Percentiles rank a stretch among this genome's conserved stretches.
Conservation (phyloP, 345 rosid genomes). For the Heritiera littoralis region DNA sequence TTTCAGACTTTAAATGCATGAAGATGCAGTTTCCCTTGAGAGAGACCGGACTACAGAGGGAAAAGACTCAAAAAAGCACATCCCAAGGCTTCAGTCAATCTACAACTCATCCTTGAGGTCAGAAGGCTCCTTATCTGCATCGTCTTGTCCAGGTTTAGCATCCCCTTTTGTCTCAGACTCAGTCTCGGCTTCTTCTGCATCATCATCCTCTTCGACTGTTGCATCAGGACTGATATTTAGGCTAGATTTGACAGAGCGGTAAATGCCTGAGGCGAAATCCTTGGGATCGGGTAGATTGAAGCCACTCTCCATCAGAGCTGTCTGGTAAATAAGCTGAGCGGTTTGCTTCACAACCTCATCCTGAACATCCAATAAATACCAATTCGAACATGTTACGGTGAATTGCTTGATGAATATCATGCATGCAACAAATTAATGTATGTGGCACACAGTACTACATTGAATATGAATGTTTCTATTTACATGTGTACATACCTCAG, state of each 20-base stretch:
- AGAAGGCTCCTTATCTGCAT: constrained; percentile 35
- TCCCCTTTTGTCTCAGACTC: constrained; percentile 43
- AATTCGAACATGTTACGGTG: neutral
- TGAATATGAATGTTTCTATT: neutral
- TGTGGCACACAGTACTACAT: neutral
- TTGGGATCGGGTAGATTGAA: constrained; percentile 74
- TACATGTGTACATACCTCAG: constrained; percentile 58
- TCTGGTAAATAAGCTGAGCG: constrained; percentile 88
- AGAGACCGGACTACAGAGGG: neutral
- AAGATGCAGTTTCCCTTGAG: constrained; percentile 7
- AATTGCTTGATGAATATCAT: neutral
- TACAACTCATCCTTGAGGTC: constrained; percentile 55
- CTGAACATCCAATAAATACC: constrained; percentile 32
- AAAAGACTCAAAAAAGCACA: neutral
- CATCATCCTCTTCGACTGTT: constrained; percentile 71
- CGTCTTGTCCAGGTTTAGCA: constrained; percentile 29
- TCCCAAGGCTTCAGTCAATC: constrained; percentile 19
- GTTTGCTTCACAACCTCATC: constrained; percentile 74
- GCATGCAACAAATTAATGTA: neutral
- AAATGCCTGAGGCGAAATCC: constrained; percentile 82
- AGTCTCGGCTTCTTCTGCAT: constrained; percentile 55
- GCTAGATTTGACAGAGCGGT: constrained; percentile 72
- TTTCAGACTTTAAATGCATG: constrained; percentile 19
- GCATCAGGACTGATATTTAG: constrained; percentile 79
- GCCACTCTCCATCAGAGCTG: constrained; percentile 96